Conservation (phyloP, 331 rosid genomes). For the Rosa hybrid region DNA sequence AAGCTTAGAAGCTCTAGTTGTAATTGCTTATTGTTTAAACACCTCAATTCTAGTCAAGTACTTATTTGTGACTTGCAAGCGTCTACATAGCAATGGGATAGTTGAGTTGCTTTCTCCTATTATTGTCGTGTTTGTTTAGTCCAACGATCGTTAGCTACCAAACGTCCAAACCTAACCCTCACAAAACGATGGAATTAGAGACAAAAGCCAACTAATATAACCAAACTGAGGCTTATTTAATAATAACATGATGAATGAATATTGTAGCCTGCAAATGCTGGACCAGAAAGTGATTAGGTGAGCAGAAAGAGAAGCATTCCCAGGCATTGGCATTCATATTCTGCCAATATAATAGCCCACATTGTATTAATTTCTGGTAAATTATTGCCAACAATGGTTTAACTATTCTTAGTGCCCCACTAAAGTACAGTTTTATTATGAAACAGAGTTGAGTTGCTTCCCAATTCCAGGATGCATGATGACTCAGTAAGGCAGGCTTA, state of each 20-base stretch:
- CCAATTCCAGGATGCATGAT: background rate
- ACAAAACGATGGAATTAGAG: background rate
- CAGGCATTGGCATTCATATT: background rate
- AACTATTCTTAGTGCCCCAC: background rate
- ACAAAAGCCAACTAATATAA: background rate
- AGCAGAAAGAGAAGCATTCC: background rate
- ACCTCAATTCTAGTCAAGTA: background rate
- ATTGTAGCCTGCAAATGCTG: slow-evolving; percentile 7
- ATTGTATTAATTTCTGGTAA: background rate
- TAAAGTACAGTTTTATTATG: background rate
- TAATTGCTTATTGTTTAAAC: background rate
- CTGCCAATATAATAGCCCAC: background rate
- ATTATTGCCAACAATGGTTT: background rate
- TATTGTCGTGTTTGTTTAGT: background rate
- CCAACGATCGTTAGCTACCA: background rate
- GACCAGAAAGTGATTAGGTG: background rate
- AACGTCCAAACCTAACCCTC: background rate
- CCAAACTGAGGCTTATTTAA: background rate
- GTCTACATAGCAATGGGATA: background rate
- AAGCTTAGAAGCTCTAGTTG: too few relatives aligned
- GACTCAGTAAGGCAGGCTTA: background rate
- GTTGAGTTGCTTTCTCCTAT: background rate
- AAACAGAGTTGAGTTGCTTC: background rate
- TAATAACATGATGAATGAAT: background rate
- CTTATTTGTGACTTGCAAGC: background rate